A percentile compares a stretch with the other conserved stretches of the same genome.
Conservation (phyloP, 116 monocot genomes). For the Posidonia oceanica region DNA sequence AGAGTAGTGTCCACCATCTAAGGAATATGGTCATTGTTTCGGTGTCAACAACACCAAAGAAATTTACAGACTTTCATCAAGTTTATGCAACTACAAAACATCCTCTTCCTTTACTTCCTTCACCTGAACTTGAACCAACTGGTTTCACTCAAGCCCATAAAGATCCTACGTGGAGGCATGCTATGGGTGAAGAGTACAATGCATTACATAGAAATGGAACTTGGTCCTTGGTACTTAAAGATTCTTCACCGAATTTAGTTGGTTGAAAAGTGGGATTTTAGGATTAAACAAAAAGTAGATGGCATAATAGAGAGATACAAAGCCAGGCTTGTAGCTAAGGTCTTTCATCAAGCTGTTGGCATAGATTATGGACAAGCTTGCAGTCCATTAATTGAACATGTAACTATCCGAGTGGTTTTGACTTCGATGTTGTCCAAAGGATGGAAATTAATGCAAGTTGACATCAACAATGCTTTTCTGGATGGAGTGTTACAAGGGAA, state of each 20-base stretch:
- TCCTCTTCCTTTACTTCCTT: too few relatives aligned
- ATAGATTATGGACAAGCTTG: neutral
- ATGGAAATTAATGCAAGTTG: neutral
- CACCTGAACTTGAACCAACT: too few relatives aligned
- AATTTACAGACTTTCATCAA: too few relatives aligned
- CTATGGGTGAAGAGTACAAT: neutral
- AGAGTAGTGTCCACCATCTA: too few relatives aligned
- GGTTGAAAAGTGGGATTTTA: slow-evolving; percentile 1
- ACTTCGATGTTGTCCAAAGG: neutral
- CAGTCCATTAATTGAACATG: neutral
- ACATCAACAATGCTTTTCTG: slow-evolving; percentile 1
- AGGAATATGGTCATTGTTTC: too few relatives aligned
- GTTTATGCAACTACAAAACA: too few relatives aligned
- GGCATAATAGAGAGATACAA: neutral
- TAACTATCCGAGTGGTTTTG: neutral
- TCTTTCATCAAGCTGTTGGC: neutral
- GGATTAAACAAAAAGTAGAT: neutral
- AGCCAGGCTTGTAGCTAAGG: slow-evolving; percentile 1
- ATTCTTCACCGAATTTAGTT: neutral
- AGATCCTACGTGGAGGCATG: too few relatives aligned
- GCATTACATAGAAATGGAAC: neutral
- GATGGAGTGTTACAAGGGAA: neutral
- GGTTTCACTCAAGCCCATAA: too few relatives aligned
- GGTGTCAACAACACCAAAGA: too few relatives aligned
- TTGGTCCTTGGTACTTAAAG: neutral